These are phyloP conservation scores for Catharanthus roseus DNA, from an alignment of 257 asterid species.

Conservation along the genomic window DNA sequence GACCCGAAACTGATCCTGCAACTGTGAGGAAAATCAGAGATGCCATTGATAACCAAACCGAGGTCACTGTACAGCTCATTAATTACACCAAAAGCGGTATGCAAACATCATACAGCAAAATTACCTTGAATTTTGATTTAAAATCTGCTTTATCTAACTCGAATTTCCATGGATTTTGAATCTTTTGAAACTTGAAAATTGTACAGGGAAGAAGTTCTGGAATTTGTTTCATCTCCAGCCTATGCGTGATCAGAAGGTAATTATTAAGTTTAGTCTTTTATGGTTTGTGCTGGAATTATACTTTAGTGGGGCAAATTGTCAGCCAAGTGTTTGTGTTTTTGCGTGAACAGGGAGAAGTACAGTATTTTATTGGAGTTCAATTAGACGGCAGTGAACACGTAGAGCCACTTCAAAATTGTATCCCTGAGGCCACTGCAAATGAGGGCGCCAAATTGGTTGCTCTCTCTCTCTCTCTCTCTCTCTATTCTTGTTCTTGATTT, in stretches of 20 bases:
- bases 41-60: slow-evolving; percentile 87
- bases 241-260: slow-evolving; percentile 99
- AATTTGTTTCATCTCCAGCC: slow-evolving; percentile 98
- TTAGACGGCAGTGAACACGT: slow-evolving; percentile 95
- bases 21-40: slow-evolving; percentile 83
- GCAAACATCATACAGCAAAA: background rate
- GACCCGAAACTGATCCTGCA: slow-evolving; percentile 95
- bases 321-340: background rate
- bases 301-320: background rate
- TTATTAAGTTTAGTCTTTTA: background rate
- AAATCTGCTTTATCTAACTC: background rate
- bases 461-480: background rate
- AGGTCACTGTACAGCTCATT: slow-evolving; percentile 96
- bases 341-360: slow-evolving; percentile 85
- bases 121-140: background rate
- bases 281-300: slow-evolving; percentile 1
- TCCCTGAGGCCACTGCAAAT: slow-evolving; percentile 74
- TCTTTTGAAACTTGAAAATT: background rate
- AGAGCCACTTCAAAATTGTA: slow-evolving; percentile 83
- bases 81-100: slow-evolving; percentile 95
- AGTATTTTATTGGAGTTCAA: slow-evolving; percentile 95
- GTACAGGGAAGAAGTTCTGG: slow-evolving; percentile 93
- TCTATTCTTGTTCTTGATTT: background rate
- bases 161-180: background rate
- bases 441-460: slow-evolving; percentile 69